Evolutionary conservation across 768 basidiomycete species (phyloP), one percentile per base, ranked within the genome.

Genomic region (Chalciporus piperatus): DNA sequence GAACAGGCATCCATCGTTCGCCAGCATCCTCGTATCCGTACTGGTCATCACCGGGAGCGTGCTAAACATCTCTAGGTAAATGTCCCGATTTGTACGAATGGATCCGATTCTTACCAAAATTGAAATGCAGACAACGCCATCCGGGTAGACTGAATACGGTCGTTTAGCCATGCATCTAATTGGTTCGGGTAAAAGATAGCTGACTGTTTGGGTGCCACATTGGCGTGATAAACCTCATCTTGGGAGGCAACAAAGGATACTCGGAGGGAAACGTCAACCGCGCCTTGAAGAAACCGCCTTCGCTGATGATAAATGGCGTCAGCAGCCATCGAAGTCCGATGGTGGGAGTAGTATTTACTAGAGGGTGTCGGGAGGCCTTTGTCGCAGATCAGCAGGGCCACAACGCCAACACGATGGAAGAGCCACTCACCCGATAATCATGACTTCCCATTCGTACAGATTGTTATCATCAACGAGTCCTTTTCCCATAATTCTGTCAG

Each of bases 151-250:
- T 98, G 62, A 46, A 48, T 12, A 40, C 16, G 25, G 40, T 16
- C 47, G 30, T 10, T 48, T 38, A 56, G 17, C 27, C 28, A 44
- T 20, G 11, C 20, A 48, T 44, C 17, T 32, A 7, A 14, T 30
- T 12, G 3, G 23, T 27, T 30, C 23, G 23, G 19, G 38, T 39
- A 37, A 47, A 20, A 48, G 39, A 32, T 27, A 25, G 73, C 87
- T 60, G 65, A 95, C 96, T 95, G 69, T 98, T 99, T 2, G 97
- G 97, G 72, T 99, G 97, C 84, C 95, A 92, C 82, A 99, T 90
- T 32, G 85, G 87, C 2, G 97, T 98, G 59, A 89, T 81, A 64
- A 99, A 99, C 19, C 82, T 84, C 91, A 98, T 91, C 83, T 92
- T 95, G 33, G 97, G 96, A 8, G 95, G 95, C 43, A 85, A 76